Percentiles rank a stretch among this genome's conserved stretches.
Conservation (phyloP, 345 rosid species). For the Atalantia buxifolia region DNA sequence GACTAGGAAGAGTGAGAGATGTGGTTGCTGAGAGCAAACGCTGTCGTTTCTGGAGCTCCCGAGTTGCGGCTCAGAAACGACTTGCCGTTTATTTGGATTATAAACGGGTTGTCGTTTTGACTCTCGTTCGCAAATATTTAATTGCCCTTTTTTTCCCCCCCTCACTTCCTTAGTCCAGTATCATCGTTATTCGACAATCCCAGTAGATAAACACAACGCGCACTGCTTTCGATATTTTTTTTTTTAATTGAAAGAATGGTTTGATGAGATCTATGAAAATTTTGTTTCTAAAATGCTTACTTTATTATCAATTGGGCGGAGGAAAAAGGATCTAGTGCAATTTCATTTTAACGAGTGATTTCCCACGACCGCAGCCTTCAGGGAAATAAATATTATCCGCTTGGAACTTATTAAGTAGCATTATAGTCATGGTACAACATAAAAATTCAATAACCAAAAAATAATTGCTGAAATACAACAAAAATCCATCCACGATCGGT, state of each 20-base stretch:
- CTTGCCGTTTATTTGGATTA: not conserved
- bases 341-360: not conserved
- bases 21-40: constrained; percentile 2
- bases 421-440: not conserved
- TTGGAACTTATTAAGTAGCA: not conserved
- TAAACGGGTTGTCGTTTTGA: not conserved
- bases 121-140: not conserved
- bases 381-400: not conserved
- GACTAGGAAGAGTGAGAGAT: not conserved
- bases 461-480: not conserved
- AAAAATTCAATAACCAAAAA: not conserved
- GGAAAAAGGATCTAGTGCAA: not conserved
- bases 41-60: not conserved
- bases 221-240: too few relatives aligned
- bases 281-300: too few relatives aligned
- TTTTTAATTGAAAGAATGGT: too few relatives aligned
- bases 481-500: not conserved
- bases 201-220: too few relatives aligned
- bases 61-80: not conserved
- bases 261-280: too few relatives aligned
- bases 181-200: too few relatives aligned
- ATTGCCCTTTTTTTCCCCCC: too few relatives aligned
- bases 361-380: not conserved
- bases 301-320: too few relatives aligned
- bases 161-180: too few relatives aligned